A percentile compares a stretch with the other conserved stretches of the same genome.
These are phyloP conservation scores for Ophiostoma novo-ulmi DNA, from an alignment of 2,329 filamentous ascomycete genomes.

Conservation along the genomic window DNA sequence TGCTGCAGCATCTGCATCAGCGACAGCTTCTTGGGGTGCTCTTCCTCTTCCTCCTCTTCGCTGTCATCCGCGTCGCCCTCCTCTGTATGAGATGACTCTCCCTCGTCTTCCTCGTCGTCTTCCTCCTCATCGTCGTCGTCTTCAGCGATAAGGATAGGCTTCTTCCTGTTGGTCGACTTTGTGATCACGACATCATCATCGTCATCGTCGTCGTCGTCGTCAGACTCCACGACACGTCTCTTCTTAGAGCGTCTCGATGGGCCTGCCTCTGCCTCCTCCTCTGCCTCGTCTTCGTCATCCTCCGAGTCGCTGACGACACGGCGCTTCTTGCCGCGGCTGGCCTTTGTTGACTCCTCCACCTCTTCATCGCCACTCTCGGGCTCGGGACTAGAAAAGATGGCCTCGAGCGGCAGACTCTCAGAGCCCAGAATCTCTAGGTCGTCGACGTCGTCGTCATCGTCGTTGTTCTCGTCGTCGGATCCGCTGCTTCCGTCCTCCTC, in stretches of 20 bases:
- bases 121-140: not conserved
- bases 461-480: not conserved
- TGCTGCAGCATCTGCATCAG: slow-evolving; percentile 21
- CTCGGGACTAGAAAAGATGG: slow-evolving; percentile 25
- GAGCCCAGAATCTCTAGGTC: not conserved
- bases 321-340: slow-evolving; percentile 22
- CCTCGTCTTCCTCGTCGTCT: slow-evolving; percentile 2
- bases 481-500: slow-evolving; percentile 10
- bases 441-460: slow-evolving; percentile 1
- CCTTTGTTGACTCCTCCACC: not conserved
- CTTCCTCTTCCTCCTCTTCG: not conserved
- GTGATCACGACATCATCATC: not conserved
- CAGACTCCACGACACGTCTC: not conserved
- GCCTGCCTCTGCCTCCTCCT: not conserved
- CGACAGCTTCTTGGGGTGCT: slow-evolving; percentile 19
- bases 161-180: not conserved
- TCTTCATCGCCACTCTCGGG: not conserved
- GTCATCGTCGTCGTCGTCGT: not conserved
- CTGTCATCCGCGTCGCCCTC: slow-evolving; percentile 14
- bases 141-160: not conserved
- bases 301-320: slow-evolving; percentile 25
- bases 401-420: slow-evolving; percentile 12
- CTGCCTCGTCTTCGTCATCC: slow-evolving; percentile 15
- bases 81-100: slow-evolving; percentile 13
- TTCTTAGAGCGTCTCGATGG: slow-evolving; percentile 10